Conservation (phyloP, 1,139 yeast genomes). For the Hyphopichia khmerensis region DNA sequence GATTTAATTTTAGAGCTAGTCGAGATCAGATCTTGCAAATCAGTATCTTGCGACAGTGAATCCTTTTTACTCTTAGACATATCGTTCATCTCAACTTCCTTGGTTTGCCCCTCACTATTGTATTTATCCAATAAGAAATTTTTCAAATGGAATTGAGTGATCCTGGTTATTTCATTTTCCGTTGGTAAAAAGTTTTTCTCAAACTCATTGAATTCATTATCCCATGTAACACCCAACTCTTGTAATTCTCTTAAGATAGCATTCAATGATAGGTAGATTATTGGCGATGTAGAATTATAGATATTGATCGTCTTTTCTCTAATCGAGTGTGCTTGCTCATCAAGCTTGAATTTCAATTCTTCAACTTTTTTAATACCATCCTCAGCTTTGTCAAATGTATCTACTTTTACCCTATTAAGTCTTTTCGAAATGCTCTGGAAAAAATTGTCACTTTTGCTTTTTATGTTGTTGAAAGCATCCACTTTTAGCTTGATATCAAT, state of each 20-base stretch:
- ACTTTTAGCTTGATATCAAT: constrained; percentile 69
- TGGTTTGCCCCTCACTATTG: constrained; percentile 29
- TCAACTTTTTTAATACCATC: constrained; percentile 63
- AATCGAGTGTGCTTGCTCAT: constrained; percentile 50
- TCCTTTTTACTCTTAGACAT: not conserved
- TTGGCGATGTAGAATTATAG: constrained; percentile 57
- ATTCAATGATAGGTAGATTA: constrained; percentile 71
- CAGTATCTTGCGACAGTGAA: not conserved
- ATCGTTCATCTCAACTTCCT: constrained; percentile 11
- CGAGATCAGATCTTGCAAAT: not conserved
- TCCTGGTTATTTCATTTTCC: constrained; percentile 88
- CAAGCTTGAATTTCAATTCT: constrained; percentile 55
- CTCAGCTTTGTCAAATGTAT: constrained; percentile 69
- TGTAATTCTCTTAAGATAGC: constrained; percentile 69
- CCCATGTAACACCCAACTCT: constrained; percentile 86
- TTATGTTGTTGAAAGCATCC: constrained; percentile 57
- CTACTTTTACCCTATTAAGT: constrained; percentile 76
- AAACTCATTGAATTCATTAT: constrained; percentile 77
- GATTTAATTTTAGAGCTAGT: not conserved
- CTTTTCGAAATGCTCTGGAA: constrained; percentile 75
- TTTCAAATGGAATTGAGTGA: constrained; percentile 84
- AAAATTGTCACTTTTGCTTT: constrained; percentile 54
- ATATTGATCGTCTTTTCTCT: constrained; percentile 48
- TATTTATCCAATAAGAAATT: constrained; percentile 63
- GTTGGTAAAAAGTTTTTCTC: constrained; percentile 80